Percentiles rank a stretch among this genome's conserved stretches.
Conservation (phyloP, 1,139 yeast genomes). For the Candida sp. region DNA sequence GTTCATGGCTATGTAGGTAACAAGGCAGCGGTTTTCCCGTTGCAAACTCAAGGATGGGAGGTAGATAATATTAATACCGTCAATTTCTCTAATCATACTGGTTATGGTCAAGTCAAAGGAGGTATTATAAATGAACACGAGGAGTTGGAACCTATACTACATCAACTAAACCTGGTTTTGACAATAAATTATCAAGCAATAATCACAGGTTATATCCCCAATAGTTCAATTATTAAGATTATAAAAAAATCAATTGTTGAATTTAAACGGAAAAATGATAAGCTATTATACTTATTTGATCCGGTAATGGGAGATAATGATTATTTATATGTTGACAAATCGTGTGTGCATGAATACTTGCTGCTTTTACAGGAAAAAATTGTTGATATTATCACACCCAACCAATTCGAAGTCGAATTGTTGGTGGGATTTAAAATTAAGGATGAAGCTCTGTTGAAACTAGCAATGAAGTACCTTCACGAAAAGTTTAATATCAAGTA, state of each 20-base stretch:
- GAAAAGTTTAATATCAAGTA: slow-evolving; percentile 48
- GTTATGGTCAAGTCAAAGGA: slow-evolving; percentile 28
- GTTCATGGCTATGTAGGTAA: slow-evolving; percentile 48
- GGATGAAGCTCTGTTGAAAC: slow-evolving; percentile 34
- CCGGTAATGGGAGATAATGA: slow-evolving; percentile 97
- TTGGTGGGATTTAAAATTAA: slow-evolving; percentile 53
- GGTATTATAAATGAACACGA: not conserved
- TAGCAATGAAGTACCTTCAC: slow-evolving; percentile 51
- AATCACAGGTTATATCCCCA: slow-evolving; percentile 36
- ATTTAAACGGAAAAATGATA: slow-evolving; percentile 10
- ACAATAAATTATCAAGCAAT: slow-evolving; percentile 21
- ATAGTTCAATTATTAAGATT: slow-evolving; percentile 21
- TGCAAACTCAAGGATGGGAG: slow-evolving; percentile 43
- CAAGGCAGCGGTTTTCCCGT: slow-evolving; percentile 39
- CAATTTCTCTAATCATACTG: slow-evolving; percentile 45
- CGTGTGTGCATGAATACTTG: slow-evolving; percentile 65
- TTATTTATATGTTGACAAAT: slow-evolving; percentile 68
- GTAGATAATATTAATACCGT: slow-evolving; percentile 42
- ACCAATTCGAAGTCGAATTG: slow-evolving; percentile 85
- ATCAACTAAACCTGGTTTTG: slow-evolving; percentile 9
- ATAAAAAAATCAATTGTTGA: slow-evolving; percentile 14
- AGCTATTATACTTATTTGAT: slow-evolving; percentile 71
- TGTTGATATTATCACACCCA: slow-evolving; percentile 80
- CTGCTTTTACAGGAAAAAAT: slow-evolving; percentile 44
- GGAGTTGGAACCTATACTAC: slow-evolving; percentile 9